Base-by-base conservation (phyloP, 441 rosid genomes). In the Mallotus japonicus region DNA sequence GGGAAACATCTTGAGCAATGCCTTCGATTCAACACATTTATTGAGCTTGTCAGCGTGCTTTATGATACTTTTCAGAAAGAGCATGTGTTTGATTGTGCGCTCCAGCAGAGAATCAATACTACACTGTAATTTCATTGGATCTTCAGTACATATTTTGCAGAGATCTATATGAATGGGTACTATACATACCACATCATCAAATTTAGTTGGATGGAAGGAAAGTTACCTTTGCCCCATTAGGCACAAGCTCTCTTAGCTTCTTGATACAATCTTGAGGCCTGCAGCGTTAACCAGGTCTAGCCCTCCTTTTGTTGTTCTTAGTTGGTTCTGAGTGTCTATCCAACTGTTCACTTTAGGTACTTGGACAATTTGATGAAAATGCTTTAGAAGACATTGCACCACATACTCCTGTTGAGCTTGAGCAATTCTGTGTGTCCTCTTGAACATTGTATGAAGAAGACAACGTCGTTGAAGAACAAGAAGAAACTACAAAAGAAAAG, bases 221-320 rank as follows among this genome's bases (percentile, higher is more conserved):
- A 83, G 74, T 79, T 88, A 95, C 99, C 99, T 95, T 95, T 34
- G 97, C 87, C 71, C 98, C 98, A 78, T 84, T 90, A 13, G 99
- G 99, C 54, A 95, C 98, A 75, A 95, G 90, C 76, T 91, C 99
- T 74, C 98, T 82, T 77, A 95, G 87, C 87, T 95, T 97, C 86
- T 95, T 95, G 64, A 95, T 87, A 66, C 98, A 92, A 85, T 95
- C 99, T 72, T 95, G 99, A 71, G 98, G 97, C 83, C 95, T 86
- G 76, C 83, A 83, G 75, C 81, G 91, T 87, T 95, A 97, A 75
- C 96, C 96, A 61, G 91, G 89, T 81, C 85, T 91, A 62, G 93
- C 87, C 80, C 93, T 88, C 85, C 84, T 90, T 80, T 83, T 91
- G 73, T 74, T 81, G 84, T 82, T 88, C 87, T 86, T 89, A 34